Percentiles rank a stretch among this genome's conserved stretches.
phyloP scores from a whole-genome alignment of 441 rosid genomes.

The Erodium moschatum region DNA sequence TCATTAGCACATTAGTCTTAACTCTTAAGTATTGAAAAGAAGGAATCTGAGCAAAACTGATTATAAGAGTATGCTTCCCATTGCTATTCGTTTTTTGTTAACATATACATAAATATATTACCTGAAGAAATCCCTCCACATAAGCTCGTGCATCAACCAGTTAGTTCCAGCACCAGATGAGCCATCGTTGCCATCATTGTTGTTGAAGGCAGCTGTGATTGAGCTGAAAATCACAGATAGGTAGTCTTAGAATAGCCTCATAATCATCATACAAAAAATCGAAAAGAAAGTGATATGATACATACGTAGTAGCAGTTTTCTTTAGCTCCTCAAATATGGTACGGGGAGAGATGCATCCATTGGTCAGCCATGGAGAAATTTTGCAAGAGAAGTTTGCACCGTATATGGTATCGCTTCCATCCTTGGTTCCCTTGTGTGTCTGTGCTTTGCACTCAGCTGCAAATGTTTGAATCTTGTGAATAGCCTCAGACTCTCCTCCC shows the following conservation, averaged over 20 bases:
- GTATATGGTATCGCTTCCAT: slow-evolving; percentile 37
- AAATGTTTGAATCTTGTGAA: slow-evolving; percentile 57
- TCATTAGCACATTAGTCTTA: not conserved
- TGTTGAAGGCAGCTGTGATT: slow-evolving; percentile 36
- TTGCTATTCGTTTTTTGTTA: too few species aligned
- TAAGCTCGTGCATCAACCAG: slow-evolving; percentile 82
- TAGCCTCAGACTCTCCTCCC: slow-evolving; percentile 91
- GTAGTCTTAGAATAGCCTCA: slow-evolving; percentile 9
- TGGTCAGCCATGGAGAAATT: slow-evolving; percentile 87
- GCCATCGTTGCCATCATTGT: slow-evolving; percentile 33
- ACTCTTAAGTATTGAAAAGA: not conserved
- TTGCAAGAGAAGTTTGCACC: slow-evolving; percentile 95
- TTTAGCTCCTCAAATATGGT: slow-evolving; percentile 78
- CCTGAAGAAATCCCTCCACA: slow-evolving; percentile 99
- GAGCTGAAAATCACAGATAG: slow-evolving; percentile 20
- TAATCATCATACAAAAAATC: too few species aligned
- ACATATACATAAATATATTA: slow-evolving; percentile 20
- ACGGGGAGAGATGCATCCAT: slow-evolving; percentile 91
- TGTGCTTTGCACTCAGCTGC: slow-evolving; percentile 73
- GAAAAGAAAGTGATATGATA: not conserved
- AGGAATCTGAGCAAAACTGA: slow-evolving; percentile 1
- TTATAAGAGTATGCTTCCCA: too few species aligned
- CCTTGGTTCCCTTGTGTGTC: slow-evolving; percentile 30
- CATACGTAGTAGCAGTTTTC: slow-evolving; percentile 57
- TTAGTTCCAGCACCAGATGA: slow-evolving; percentile 56